Conservation (phyloP, 371 early-diverging fungal species). For the Rhizopus arrhizus region DNA sequence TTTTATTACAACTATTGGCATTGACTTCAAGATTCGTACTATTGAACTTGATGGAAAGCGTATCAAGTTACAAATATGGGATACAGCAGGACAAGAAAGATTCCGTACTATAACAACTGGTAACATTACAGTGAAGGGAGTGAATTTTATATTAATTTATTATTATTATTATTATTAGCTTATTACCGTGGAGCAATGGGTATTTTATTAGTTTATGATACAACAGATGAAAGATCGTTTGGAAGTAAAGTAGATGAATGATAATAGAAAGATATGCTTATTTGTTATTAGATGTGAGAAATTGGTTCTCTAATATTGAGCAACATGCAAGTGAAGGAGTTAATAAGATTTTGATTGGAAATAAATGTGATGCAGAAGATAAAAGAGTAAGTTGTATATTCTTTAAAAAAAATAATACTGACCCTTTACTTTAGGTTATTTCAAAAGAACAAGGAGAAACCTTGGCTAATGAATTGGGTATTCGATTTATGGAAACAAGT, state of each 20-base stretch:
- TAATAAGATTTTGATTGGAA: slow-evolving; percentile 98
- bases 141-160: neutral
- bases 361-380: slow-evolving; percentile 97
- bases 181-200: slow-evolving; percentile 99
- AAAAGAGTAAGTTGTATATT: slow-evolving; percentile 64
- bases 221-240: slow-evolving; percentile 97
- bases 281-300: slow-evolving; percentile 77
- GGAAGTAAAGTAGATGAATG: slow-evolving; percentile 61
- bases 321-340: slow-evolving; percentile 97
- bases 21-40: slow-evolving; percentile 99
- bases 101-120: slow-evolving; percentile 99
- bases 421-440: slow-evolving; percentile 38
- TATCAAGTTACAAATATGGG: slow-evolving; percentile 99
- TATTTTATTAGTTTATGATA: slow-evolving; percentile 99
- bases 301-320: slow-evolving; percentile 98
- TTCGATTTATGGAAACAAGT: slow-evolving; percentile 94
- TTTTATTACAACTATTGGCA: slow-evolving; percentile 98
- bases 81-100: slow-evolving; percentile 99
- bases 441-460: slow-evolving; percentile 80
- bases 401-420: neutral
- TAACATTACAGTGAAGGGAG: slow-evolving; percentile 18
- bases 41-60: slow-evolving; percentile 97
- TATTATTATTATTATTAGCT: slow-evolving; percentile 40
- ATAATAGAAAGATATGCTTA: neutral
- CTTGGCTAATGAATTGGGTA: slow-evolving; percentile 84